Percentiles rank a stretch among this genome's conserved stretches.
phyloP scores from a whole-genome alignment of 441 rosid species.

The Omphalea diandra region DNA sequence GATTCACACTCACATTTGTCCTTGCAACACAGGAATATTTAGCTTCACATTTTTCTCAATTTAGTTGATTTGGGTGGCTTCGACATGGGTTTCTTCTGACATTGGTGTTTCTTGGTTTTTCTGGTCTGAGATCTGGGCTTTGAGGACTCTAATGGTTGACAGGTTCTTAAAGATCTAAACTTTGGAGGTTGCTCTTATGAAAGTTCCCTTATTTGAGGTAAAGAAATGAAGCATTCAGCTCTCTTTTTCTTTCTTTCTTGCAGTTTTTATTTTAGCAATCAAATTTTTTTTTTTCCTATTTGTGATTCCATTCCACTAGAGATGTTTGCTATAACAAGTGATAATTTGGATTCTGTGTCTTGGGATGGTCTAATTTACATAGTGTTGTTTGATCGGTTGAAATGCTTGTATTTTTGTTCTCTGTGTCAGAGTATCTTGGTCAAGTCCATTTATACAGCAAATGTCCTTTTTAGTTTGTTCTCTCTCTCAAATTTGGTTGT shows the following conservation, averaged over 20 bases:
- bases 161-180: slow-evolving; percentile 51
- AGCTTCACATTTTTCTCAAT: slow-evolving; percentile 26
- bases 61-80: slow-evolving; percentile 32
- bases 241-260: slow-evolving; percentile 6
- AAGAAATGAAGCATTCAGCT: slow-evolving; percentile 18
- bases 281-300: background rate
- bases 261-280: background rate
- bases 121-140: slow-evolving; percentile 50
- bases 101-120: slow-evolving; percentile 19
- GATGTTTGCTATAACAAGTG: background rate
- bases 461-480: background rate
- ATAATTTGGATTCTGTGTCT: slow-evolving; percentile 1
- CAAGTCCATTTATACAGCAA: background rate
- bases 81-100: slow-evolving; percentile 13
- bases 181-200: slow-evolving; percentile 29
- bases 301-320: background rate
- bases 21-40: slow-evolving; percentile 31
- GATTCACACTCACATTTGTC: slow-evolving; percentile 46
- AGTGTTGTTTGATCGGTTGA: slow-evolving; percentile 31
- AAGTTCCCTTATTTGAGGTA: slow-evolving; percentile 39
- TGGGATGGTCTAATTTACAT: slow-evolving; percentile 8
- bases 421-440: background rate
- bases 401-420: background rate
- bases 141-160: slow-evolving; percentile 23
- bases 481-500: background rate